Evolutionary conservation across 106 monocot species (phyloP), one percentile per base, ranked within the genome.

Genomic region (Cymbidium sinense): DNA sequence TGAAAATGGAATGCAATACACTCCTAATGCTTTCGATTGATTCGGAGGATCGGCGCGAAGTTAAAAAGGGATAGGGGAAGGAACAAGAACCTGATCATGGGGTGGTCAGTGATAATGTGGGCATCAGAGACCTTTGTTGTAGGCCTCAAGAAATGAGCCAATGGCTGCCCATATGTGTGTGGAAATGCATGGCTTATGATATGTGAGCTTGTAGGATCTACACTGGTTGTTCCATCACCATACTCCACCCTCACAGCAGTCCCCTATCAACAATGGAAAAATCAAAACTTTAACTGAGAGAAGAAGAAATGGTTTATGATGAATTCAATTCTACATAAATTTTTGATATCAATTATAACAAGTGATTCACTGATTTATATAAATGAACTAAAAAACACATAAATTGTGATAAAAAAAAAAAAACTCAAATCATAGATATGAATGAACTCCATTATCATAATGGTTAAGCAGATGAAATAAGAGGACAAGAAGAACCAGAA

Each of bases 91-190:
- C 85, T 90, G 50, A 87, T 81, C 30, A 84, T 79, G 18, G 86
- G 83, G 43, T 87, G 89, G 37, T 87, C 87, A 23, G 84, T 62
- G 3, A 91, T 95, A 80, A 87, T 88, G 27, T 89, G 95, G 11
- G 95, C 91, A 79, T 89, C 95, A 73, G 85, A 85, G 64, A 88
- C 91, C 74, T 79, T 76, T 15, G 15, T 47, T 47, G 13, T 13
- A 47, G 3, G 82, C 83, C 47, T 47, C 81, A 95, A 70, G 73
- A 91, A 95, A 74, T 95, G 90, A 75, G 87, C 88, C 64, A 95
- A 80, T 28, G 84, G 93, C 70, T 89, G 96, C 31, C 96, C 96
- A 82, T 86, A 93, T 5, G 95, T 96, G 75, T 73, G 69, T 2
- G 95, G 95, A 75, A 85, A 92, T 1, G 87, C 83, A 15, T 79